These are phyloP conservation scores for Fusarium globosum DNA, from an alignment of 2,329 filamentous ascomycete genomes.

Conservation along the genomic window DNA sequence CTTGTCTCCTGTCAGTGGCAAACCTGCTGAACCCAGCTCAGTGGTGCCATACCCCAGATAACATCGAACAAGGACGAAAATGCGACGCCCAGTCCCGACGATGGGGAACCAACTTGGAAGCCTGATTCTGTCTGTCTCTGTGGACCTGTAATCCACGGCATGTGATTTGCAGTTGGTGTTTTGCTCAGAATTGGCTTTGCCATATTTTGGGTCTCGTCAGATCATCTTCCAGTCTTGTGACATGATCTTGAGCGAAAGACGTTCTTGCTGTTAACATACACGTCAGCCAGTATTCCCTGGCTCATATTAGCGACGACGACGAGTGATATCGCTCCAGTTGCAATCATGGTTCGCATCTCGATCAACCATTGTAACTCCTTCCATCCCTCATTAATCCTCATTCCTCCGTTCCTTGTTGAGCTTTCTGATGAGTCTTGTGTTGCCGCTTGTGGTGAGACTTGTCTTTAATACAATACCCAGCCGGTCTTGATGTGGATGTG, in stretches of 20 bases:
- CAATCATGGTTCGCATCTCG: not conserved
- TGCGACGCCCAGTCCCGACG: constrained; percentile 23
- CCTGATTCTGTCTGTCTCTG: not conserved
- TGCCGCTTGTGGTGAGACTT: not conserved
- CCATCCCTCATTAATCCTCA: not conserved
- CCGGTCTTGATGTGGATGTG: not conserved
- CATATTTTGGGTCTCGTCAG: not conserved
- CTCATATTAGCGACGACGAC: not conserved
- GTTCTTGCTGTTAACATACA: not conserved
- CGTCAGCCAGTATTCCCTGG: not conserved
- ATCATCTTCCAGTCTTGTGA: not conserved
- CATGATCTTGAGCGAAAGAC: not conserved
- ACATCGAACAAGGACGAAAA: constrained; percentile 37
- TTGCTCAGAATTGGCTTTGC: not conserved
- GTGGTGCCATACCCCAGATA: constrained; percentile 40
- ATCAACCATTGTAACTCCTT: not conserved
- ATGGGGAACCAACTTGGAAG: not conserved
- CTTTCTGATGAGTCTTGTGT: not conserved
- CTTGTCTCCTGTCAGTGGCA: constrained; percentile 2
- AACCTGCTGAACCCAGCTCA: constrained; percentile 20
- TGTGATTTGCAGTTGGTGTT: constrained; percentile 8
- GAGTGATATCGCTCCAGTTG: not conserved
- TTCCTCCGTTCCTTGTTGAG: not conserved
- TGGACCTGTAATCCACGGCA: not conserved
- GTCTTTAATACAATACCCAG: not conserved